These are phyloP conservation scores for Chaetomium tenue DNA, from an alignment of 495 filamentous ascomycete species.

Conservation along the genomic window DNA sequence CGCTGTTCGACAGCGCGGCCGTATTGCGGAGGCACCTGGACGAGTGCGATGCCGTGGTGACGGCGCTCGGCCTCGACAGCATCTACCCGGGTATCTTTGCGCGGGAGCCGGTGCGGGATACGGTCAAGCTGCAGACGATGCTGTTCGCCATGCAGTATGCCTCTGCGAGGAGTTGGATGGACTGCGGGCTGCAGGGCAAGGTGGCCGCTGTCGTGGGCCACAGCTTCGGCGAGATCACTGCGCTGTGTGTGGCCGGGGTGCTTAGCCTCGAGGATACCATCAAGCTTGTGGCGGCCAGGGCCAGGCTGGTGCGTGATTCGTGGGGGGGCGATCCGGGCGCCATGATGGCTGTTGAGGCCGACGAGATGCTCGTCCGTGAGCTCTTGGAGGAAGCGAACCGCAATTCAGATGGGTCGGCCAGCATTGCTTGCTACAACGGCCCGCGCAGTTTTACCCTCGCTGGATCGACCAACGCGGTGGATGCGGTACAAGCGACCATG, in stretches of 20 bases:
- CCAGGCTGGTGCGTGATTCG: neutral
- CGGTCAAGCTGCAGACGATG: conserved; percentile 28
- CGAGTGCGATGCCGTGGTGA: conserved; percentile 33
- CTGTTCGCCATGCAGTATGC: conserved; percentile 1
- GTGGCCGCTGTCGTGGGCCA: neutral
- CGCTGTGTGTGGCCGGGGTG: conserved; percentile 26
- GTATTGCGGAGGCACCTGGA: conserved; percentile 41
- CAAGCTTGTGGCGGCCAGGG: neutral
- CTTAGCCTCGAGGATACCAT: conserved; percentile 27
- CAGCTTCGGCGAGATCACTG: conserved; percentile 26
- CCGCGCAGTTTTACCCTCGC: neutral
- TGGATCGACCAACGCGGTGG: neutral
- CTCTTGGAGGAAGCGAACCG: too few species aligned
- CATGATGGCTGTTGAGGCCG: conserved; percentile 42
- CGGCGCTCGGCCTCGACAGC: conserved; percentile 33
- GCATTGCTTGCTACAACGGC: conserved; percentile 6
- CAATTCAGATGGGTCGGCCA: too few species aligned
- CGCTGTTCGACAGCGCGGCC: neutral
- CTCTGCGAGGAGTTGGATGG: conserved; percentile 40
- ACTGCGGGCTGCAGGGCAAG: conserved; percentile 28
- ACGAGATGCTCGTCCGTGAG: neutral
- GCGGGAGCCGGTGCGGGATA: conserved; percentile 38
- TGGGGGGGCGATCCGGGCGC: conserved; percentile 44
- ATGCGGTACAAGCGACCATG: neutral
- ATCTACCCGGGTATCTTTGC: conserved; percentile 54